Conservation (phyloP, 2,329 filamentous ascomycete genomes). For the Neonectria coccinea region DNA sequence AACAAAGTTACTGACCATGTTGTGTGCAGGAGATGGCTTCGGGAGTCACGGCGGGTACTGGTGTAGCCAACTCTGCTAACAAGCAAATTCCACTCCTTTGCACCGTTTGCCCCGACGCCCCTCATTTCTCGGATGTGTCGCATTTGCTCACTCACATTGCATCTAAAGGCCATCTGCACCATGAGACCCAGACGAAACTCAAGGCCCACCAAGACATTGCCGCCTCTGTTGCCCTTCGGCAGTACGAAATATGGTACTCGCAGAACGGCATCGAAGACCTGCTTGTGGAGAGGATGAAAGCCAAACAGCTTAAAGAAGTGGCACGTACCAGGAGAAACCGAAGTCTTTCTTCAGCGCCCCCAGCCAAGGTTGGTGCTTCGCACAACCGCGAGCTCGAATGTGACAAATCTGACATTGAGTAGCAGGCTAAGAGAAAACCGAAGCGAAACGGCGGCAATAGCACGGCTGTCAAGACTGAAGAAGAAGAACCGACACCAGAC, state of each 20-base stretch:
- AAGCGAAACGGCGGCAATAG: conserved; percentile 41
- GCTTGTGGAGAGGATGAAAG: conserved; percentile 80
- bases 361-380: conserved; percentile 38
- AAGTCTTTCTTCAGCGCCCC: conserved; percentile 33
- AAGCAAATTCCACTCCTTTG: conserved; percentile 77
- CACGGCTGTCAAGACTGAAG: conserved; percentile 46
- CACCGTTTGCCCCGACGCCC: conserved; percentile 83
- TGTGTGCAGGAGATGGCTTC: conserved; percentile 54
- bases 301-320: conserved; percentile 77
- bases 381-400: neutral
- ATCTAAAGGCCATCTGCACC: conserved; percentile 90
- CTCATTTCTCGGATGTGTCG: conserved; percentile 88
- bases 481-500: conserved; percentile 42
- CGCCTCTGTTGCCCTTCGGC: conserved; percentile 71
- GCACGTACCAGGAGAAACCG: conserved; percentile 62
- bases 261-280: conserved; percentile 76
- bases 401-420: conserved; percentile 25
- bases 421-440: conserved; percentile 48
- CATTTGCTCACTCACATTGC: conserved; percentile 92
- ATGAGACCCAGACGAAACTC: conserved; percentile 85
- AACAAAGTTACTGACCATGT: conserved; percentile 34
- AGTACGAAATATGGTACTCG: conserved; percentile 84
- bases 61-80: conserved; percentile 39
- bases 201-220: conserved; percentile 73
- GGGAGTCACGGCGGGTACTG: conserved; percentile 36